These are phyloP conservation scores for Acephala macrosclerotiorum DNA, from an alignment of 2,329 filamentous ascomycete species.

Conservation along the genomic window DNA sequence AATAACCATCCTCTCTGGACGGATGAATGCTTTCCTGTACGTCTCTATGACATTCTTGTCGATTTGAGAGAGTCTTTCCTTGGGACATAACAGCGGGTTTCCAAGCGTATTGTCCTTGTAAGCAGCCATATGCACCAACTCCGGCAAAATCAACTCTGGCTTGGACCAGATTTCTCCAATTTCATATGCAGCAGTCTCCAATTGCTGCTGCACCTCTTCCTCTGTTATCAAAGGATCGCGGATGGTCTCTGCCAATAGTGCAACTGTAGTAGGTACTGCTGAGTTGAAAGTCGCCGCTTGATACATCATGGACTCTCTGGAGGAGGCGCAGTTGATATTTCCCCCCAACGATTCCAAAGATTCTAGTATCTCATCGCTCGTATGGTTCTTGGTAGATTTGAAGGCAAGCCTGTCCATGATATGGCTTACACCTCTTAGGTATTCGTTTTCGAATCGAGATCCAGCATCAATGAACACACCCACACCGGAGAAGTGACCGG, in stretches of 20 bases:
- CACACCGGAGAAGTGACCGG: constrained; percentile 92
- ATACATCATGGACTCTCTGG: constrained; percentile 97
- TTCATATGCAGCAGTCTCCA: constrained; percentile 93
- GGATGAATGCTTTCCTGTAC: constrained; percentile 85
- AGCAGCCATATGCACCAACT: constrained; percentile 93
- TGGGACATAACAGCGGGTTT: constrained; percentile 89
- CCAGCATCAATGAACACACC: constrained; percentile 96
- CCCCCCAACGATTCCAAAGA: constrained; percentile 87
- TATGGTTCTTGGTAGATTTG: constrained; percentile 79
- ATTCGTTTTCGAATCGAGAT: constrained; percentile 89
- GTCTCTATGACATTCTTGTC: constrained; percentile 74
- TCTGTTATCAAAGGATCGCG: constrained; percentile 85
- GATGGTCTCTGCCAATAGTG: constrained; percentile 90
- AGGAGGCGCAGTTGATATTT: constrained; percentile 96
- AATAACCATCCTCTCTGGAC: constrained; percentile 89
- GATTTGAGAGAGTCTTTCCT: constrained; percentile 80
- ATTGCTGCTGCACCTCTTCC: constrained; percentile 84
- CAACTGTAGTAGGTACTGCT: constrained; percentile 82
- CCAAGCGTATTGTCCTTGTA: constrained; percentile 97
- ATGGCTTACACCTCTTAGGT: constrained; percentile 88
- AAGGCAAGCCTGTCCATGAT: constrained; percentile 96
- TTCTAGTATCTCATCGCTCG: constrained; percentile 86
- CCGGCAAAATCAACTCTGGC: constrained; percentile 93
- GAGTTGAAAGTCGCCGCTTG: constrained; percentile 98
- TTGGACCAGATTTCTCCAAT: constrained; percentile 98